Percentiles rank a stretch among this genome's conserved stretches.
Evolutionary conservation across 164 flowering plant genomes (phyloP).

Genomic region (Sedum album): DNA sequence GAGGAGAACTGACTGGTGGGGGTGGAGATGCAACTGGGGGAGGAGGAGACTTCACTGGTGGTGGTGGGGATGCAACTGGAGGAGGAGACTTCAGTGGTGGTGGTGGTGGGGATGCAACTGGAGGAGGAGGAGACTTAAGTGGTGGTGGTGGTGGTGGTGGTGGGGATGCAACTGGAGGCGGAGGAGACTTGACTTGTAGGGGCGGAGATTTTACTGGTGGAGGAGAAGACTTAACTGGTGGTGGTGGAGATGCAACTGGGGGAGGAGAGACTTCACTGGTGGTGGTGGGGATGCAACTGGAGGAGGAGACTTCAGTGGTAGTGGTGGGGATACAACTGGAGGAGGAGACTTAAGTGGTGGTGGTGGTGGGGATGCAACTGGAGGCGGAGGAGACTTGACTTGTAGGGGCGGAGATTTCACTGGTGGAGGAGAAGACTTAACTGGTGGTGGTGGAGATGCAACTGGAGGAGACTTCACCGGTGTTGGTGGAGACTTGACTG

Average conservation of each 20-base stretch:
- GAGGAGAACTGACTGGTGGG: background rate
- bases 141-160: slow-evolving; percentile 1
- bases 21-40: background rate
- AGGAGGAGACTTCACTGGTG: slow-evolving; percentile 11
- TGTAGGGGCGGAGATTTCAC: slow-evolving; percentile 8
- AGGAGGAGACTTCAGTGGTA: slow-evolving; percentile 15
- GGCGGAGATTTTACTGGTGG: background rate
- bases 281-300: slow-evolving; percentile 17
- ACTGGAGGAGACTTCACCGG: slow-evolving; percentile 7
- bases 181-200: slow-evolving; percentile 11
- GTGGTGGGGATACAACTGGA: slow-evolving; percentile 7
- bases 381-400: background rate
- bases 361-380: background rate
- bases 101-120: slow-evolving; percentile 9
- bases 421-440: background rate
- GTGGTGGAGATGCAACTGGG: background rate
- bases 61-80: slow-evolving; percentile 15
- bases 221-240: background rate
- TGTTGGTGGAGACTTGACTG: slow-evolving; percentile 11
- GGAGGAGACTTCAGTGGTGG: slow-evolving; percentile 14
- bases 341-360: too few relatives aligned
- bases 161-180: background rate
- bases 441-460: background rate
- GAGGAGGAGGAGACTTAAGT: background rate
- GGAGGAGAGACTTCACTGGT: slow-evolving; percentile 9